Evolutionary conservation across 768 basidiomycete genomes (phyloP), one percentile per base, ranked within the genome.

Genomic region (Sistotremastrum suecicum): DNA sequence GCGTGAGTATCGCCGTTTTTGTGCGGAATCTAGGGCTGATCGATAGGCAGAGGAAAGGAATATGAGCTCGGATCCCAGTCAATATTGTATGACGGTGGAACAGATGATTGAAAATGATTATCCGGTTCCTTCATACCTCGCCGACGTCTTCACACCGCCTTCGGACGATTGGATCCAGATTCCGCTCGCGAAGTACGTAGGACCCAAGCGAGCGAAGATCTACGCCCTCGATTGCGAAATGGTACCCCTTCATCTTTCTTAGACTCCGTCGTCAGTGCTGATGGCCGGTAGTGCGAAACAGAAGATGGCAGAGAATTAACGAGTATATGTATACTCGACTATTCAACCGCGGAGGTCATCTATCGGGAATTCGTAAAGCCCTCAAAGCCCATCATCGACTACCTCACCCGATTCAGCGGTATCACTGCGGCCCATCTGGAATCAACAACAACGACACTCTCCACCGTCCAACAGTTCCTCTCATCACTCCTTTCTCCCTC

Each of bases 91-190:
- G 34, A 75, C 80, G 0, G 61, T 79, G 28, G 79, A 86, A 49
- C 83, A 92, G 58, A 92, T 97, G 89, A 69, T 86, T 44, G 88
- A 97, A 56, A 89, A 97, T 55, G 88, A 91, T 44, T 98, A 97
- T 54, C 87, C 84, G 0, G 66, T 90, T 43, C 88, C 91, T 5
- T 80, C 80, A 0, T 94, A 92, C 55, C 71, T 90, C 65, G 75
- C 81, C 4, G 79, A 84, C 50, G 65, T 77, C 2, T 79, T 78
- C 50, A 61, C 79, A 52, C 75, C 75, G 56, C 67, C 20, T 20
- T 40, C 75, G 4, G 58, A 55, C 1, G 89, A 80, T 2, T 95
- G 89, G 89, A 63, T 85, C 5, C 87, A 97, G 63, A 89, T 83
- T 0, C 83, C 88, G 2, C 62, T 75, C 47, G 60, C 66, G 0